Percentiles rank a stretch among this genome's conserved stretches.
Conservation (phyloP, 2,329 filamentous ascomycete species). For the Talaromyces sp. region DNA sequence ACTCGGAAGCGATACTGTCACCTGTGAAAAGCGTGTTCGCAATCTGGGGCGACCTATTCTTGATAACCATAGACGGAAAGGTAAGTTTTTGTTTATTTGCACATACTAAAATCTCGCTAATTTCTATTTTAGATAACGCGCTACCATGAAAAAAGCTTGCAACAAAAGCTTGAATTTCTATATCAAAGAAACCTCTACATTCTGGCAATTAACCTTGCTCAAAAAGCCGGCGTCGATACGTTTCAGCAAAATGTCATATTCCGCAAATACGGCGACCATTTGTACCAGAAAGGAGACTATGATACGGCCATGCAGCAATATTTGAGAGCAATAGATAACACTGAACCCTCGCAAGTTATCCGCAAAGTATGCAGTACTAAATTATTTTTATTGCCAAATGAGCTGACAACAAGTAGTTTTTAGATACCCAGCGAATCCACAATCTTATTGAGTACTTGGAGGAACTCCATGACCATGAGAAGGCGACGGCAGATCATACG, state of each 20-base stretch:
- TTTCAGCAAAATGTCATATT: conserved; percentile 88
- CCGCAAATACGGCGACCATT: conserved; percentile 84
- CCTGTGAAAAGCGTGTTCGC: conserved; percentile 75
- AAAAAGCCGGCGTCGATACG: conserved; percentile 75
- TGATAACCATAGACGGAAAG: conserved; percentile 90
- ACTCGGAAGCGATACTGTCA: conserved; percentile 78
- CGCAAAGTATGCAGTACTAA: conserved; percentile 59
- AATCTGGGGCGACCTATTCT: conserved; percentile 86
- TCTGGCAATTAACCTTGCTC: conserved; percentile 84
- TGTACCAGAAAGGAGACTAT: conserved; percentile 93
- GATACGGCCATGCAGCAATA: conserved; percentile 99
- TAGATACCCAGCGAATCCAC: conserved; percentile 95
- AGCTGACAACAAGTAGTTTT: conserved; percentile 54
- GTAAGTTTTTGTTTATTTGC: conserved; percentile 40
- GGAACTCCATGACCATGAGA: conserved; percentile 89
- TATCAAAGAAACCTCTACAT: conserved; percentile 93
- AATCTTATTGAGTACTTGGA: conserved; percentile 97
- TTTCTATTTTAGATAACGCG: conserved; percentile 60
- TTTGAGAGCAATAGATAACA: conserved; percentile 90
- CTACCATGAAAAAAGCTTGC: conserved; percentile 85
- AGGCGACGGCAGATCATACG: conserved; percentile 90
- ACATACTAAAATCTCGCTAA: not conserved
- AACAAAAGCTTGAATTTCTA: conserved; percentile 86
- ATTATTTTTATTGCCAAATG: not conserved
- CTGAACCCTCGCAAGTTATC: conserved; percentile 93